Evolutionary conservation across 1,139 yeast genomes (phyloP), one percentile per base, ranked within the genome.

Genomic region (Diutina pseudorugosa): DNA sequence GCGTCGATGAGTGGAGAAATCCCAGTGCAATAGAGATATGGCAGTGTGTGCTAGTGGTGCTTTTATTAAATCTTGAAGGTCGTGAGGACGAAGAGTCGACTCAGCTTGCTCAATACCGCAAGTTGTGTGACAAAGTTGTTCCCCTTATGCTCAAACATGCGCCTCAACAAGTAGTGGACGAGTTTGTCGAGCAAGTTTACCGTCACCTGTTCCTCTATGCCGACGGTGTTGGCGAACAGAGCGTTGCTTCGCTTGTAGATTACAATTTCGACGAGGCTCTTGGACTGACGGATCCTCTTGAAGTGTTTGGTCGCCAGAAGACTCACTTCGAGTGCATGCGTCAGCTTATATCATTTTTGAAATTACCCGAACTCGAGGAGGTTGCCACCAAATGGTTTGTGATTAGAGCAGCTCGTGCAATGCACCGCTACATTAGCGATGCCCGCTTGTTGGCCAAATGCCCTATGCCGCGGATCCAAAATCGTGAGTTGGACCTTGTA

Each of bases 361-460:
- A 25, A 9, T 21, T 12, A 9, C 14, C n/a, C 1, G 40, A 14
- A 23, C 27, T 45, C 12, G 21, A 16, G 21, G 40, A 25, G 18
- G 21, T 27, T 5, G 40, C 49, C 4, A 45, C 49, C 3, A 12
- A 2, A 16, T 45, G 49, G 49, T 45, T 25, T n/a, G 11, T 45
- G 18, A 18, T 25, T 8, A 12, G 49, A 9, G 14, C 18, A 7
- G 49, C 49, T 4, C 30, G 18, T n/a, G 40, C 49, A 27, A 23
- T 45, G 27, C 40, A 27, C 12, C 49, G 49, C 14, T 45, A 45
- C 19, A 45, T 45, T 27, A 11, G 23, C 3, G 49, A 45, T 18
- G 49, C 49, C 21, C 49, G 49, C 12, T 27, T 45, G n/a, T 18
- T 45, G 14, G 36, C 40, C 7, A 45, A 45, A 14, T 45, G 49